Evolutionary conservation across 352 stramenopile species (phyloP), one percentile per base, ranked within the genome.

Genomic region (Blastocystis sp.): DNA sequence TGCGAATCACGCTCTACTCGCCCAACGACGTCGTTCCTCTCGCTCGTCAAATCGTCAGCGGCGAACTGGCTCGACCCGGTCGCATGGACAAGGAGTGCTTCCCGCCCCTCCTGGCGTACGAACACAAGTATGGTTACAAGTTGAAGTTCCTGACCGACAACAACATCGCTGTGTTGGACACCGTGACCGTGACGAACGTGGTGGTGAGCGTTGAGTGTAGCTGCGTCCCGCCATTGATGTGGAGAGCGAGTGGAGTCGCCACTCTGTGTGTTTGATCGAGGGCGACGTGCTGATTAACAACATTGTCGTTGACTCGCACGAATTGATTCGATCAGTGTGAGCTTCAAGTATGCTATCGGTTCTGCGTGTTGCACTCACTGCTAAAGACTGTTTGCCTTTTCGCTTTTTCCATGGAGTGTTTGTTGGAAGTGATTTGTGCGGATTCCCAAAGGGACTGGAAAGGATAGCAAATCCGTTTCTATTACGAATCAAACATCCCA

Each of bases 71-170:
- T 19, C 45, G 45, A 19, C 45, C 45, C 45, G 9, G 9, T 0
- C 45, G 45, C 9, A 16, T 6, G 1, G 35, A 74, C 24, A 51
- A 77, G 29, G 66, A 70, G 12, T 69, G 50, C 10, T 85, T 85
- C 26, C 74, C 74, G 10, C 31, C 74, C 10, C 35, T 85, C 21
- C 35, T 85, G 13, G 51, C 41, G 21, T 85, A 85, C 29, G 74
- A 85, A 39, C 74, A 85, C 61, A 85, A 85, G 29, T 85, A 85
- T 55, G 66, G 66, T 31, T 85, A 85, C 55, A 85, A 85, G 45
- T 41, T 85, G 50, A 85, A 85, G 61, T 85, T 85, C n/a, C 31
- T 85, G 21, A 85, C 74, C 3, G 74, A 85, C 37, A 69, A 70
- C 55, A 69, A 85, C 29, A 59, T 85, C 16, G 60, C 16, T 10